Conservation (phyloP, 2,329 filamentous ascomycete species). For the Hirsutella thompsonii region DNA sequence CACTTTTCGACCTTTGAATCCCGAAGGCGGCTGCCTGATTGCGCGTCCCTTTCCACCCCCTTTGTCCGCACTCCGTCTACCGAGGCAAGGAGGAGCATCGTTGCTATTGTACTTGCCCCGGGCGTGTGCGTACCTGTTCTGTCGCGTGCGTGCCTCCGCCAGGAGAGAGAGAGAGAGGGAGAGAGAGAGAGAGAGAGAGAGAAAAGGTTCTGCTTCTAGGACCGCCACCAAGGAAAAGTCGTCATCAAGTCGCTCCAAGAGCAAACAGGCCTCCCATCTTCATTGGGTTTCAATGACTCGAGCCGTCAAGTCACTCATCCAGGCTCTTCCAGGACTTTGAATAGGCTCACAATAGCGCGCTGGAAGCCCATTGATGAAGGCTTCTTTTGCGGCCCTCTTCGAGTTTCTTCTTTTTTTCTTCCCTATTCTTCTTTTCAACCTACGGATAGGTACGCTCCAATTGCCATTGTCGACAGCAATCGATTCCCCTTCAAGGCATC, state of each 20-base stretch:
- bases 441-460: no score
- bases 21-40: not conserved
- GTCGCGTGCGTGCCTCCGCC: slow-evolving; percentile 8
- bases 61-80: not conserved
- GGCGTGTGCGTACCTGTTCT: slow-evolving; percentile 5
- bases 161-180: no score
- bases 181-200: no score
- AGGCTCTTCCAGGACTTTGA: no score
- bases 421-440: no score
- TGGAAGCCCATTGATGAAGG: no score
- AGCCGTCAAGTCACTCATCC: no score
- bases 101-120: not conserved
- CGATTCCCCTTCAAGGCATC: not conserved
- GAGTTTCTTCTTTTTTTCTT: no score
- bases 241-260: no score
- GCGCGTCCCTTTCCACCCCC: not conserved
- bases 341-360: no score
- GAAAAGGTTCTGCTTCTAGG: slow-evolving; percentile 4
- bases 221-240: slow-evolving; percentile 9
- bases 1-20: not conserved
- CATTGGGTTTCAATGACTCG: not conserved
- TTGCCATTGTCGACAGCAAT: no score
- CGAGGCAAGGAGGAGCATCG: not conserved
- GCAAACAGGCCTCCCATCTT: not conserved
- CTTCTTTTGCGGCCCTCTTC: no score